Evolutionary conservation across 1,284 basidiomycete genomes (phyloP).

Genomic region (Ustilago shanxiensis): DNA sequence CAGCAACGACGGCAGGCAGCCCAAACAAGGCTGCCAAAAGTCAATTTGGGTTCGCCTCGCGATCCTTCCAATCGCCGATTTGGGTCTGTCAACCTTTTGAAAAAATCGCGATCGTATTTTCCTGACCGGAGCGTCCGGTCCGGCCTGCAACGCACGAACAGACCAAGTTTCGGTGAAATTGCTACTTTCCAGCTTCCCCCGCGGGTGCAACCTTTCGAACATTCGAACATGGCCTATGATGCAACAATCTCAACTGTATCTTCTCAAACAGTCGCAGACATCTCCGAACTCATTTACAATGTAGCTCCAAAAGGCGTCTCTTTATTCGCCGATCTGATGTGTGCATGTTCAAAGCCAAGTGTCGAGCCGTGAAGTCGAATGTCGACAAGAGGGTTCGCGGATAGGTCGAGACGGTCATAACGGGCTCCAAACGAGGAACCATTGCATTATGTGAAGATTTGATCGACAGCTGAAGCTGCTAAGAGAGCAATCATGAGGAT

Average conservation of each 20-base stretch:
- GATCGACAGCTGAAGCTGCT: not conserved
- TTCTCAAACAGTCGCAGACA: not conserved
- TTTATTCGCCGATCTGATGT: not conserved
- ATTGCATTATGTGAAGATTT: not conserved
- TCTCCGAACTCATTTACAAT: not conserved
- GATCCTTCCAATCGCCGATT: not conserved
- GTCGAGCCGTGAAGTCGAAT: not conserved
- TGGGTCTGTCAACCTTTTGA: too few species aligned
- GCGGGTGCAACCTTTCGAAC: conserved; percentile 12
- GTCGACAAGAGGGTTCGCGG: not conserved
- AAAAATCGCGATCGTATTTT: too few species aligned
- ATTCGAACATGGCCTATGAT: conserved; percentile 4
- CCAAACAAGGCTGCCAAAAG: not conserved
- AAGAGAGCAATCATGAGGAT: not conserved
- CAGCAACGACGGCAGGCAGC: not conserved
- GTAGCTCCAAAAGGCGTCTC: not conserved
- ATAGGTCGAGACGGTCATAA: not conserved
- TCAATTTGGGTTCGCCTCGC: not conserved
- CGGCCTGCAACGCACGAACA: not conserved
- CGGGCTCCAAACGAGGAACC: not conserved
- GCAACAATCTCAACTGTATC: conserved; percentile 4
- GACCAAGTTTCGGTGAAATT: conserved; percentile 14
- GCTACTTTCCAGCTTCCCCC: conserved; percentile 8
- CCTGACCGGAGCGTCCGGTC: conserved; percentile 10
- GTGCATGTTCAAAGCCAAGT: not conserved